Evolutionary conservation across 2,329 filamentous ascomycete genomes (phyloP).

Genomic region (Orbilia brochopaga): DNA sequence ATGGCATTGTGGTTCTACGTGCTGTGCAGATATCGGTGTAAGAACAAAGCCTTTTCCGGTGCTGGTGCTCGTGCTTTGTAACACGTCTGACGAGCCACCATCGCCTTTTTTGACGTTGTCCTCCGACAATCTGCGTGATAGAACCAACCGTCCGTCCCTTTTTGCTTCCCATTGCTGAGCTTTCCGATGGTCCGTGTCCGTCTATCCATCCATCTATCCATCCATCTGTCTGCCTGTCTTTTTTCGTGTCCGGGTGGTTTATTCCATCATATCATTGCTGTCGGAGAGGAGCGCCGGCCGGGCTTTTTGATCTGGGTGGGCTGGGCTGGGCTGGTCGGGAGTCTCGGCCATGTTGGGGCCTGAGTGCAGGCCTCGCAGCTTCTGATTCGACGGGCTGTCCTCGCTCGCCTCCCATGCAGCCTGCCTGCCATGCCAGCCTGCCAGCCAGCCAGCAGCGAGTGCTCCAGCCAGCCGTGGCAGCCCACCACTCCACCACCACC

Average conservation of each 20-base stretch:
- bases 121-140: conserved; percentile 1
- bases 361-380: not conserved
- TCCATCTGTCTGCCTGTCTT: no score
- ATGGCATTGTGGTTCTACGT: conserved; percentile 23
- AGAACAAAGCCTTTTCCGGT: conserved; percentile 15
- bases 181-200: not conserved
- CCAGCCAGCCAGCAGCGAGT: no score
- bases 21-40: conserved; percentile 23
- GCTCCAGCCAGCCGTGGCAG: not conserved
- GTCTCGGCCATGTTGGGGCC: conserved; percentile 4
- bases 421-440: no score
- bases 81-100: conserved; percentile 27
- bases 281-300: conserved; percentile 41
- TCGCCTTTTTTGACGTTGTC: not conserved
- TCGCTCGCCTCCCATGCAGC: not conserved
- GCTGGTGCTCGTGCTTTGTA: conserved; percentile 18
- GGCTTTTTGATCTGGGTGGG: not conserved
- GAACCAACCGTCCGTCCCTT: not conserved
- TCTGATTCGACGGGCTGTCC: conserved; percentile 6
- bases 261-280: conserved; percentile 11
- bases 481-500: not conserved
- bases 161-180: not conserved
- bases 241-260: no score
- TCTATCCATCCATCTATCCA: not conserved
- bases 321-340: not conserved